Evolutionary conservation across 2,329 filamentous ascomycete species (phyloP).

Genomic region (Pseudocercospora fijiensis): DNA sequence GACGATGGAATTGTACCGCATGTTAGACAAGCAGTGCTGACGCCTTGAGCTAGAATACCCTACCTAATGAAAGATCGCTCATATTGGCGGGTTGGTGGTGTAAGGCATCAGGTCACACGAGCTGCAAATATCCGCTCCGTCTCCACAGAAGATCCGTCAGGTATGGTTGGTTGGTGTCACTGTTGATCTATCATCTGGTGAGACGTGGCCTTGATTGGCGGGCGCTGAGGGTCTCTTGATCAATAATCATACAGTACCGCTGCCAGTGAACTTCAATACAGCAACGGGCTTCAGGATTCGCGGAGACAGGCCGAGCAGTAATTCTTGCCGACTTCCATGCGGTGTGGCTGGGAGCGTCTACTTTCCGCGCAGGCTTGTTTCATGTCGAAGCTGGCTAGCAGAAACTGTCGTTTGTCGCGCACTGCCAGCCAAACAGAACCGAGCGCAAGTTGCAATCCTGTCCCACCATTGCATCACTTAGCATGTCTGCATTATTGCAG

Average conservation of each 20-base stretch:
- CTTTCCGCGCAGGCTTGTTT: background rate
- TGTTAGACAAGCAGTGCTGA: background rate
- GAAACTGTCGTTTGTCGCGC: background rate
- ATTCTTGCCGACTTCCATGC: background rate
- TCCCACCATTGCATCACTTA: background rate
- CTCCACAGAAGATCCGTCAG: background rate
- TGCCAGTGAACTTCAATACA: background rate
- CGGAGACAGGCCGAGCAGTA: background rate
- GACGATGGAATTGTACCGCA: background rate
- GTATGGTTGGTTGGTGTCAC: slow-evolving; percentile 4
- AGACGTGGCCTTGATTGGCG: background rate
- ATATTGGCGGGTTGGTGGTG: background rate
- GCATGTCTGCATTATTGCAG: background rate
- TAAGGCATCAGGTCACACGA: background rate
- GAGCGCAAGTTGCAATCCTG: background rate
- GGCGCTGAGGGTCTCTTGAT: background rate
- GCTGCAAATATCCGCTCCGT: background rate
- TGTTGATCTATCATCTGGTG: slow-evolving; percentile 2
- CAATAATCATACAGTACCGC: no score
- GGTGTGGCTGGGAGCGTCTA: background rate
- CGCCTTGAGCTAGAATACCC: background rate
- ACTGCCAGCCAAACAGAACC: background rate
- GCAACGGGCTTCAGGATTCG: background rate
- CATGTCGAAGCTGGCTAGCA: background rate
- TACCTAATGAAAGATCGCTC: background rate